Base-by-base conservation (phyloP, 257 asterid species). In the Paraleonurus japonicus region DNA sequence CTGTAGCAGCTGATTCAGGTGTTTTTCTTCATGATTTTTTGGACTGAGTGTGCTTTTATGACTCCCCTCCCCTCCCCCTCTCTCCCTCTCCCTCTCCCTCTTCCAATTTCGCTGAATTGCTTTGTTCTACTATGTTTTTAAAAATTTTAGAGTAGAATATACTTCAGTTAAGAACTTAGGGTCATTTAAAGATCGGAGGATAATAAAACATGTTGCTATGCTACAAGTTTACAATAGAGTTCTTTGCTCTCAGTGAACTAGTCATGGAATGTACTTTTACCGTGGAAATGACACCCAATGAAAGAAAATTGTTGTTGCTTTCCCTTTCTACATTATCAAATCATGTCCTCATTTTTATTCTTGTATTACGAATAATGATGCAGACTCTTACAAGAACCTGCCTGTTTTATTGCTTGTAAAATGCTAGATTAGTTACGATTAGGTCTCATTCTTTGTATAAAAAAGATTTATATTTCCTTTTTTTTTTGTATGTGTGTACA, bases 401-500 rank as follows among this genome's bases (percentile, higher is more conserved):
- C 60, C 27, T 51, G 61, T 32, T 48, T 4, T 7, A 35, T 48
- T 12, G 13, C 43, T 35, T 7, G 43, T 35, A 35, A 35, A 35
- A 35, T 35, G 43, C 9, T 8, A 8, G 43, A 35, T 8, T 35
- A 9, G 13, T 35, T 35, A 13, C 55, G n/a, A n/a, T n/a, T n/a
- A n/a, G n/a, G n/a, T n/a, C n/a, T n/a, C n/a, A n/a, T n/a, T n/a
- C n/a, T n/a, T 65, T 15, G 50, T 8, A 32, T 71, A n/a, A 70
- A 75, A 71, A 50, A 67, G 75, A 65, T 15, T 69, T 55, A 13
- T 69, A 35, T 4, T 58, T 55, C 17, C 30, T 72, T 51, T 60
- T 79, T 32, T 28, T 72, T 51, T 55, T 79, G 7, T 2, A 3
- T 35, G 43, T 35, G 43, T 35, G 32, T 62, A 37, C 88, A 93